Evolutionary conservation across 176 grass and related monocot genomes (phyloP), one percentile per base, ranked within the genome.

Genomic region (Musa itinerans): DNA sequence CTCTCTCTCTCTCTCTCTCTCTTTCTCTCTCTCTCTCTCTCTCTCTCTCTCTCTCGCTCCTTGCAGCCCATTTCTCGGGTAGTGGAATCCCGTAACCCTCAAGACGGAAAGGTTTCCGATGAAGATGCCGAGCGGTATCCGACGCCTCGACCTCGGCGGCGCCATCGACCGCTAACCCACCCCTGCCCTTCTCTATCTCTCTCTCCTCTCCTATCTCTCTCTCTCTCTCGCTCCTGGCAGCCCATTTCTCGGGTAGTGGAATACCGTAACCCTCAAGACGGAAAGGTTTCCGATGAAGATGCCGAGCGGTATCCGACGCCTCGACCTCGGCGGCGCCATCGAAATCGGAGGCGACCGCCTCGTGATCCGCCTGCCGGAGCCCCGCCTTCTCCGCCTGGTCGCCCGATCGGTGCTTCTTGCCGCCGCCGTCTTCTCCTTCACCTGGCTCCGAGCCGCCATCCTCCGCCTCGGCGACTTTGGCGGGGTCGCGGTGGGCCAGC

Each of bases 331-430:
- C 68, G 17, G 43, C 7, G 34, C 34, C 34, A 43, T 43, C 34
- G 34, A 43, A 43, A 43, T 43, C 34, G 34, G 34, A 43, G 34
- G 34, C 34, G 68, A 49, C 43, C 8, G 70, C 25, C 10, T 78
- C 61, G 77, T 82, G 69, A 76, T 74, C 81, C 72, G 74, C 72
- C 20, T 85, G 50, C 80, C 83, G 67, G 73, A 63, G 54, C 64
- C 63, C 54, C 49, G 50, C 23, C 64, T 85, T 43, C 73, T 43
- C 34, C 34, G 73, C 51, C 67, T 73, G 65, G 3, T 81, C 69
- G 19, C 76, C 51, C 70, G 81, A 53, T 75, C 78, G 51, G 78
- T 74, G 48, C 67, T 89, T 76, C 59, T 83, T 61, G 68, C 69
- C 56, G 74, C 73, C 53, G 12, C 81, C 51, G 24, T 87, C 52